Percentiles rank a stretch among this genome's conserved stretches.
phyloP scores from a whole-genome alignment of 148 eudicot genomes.

The Heliosperma pusillum region DNA sequence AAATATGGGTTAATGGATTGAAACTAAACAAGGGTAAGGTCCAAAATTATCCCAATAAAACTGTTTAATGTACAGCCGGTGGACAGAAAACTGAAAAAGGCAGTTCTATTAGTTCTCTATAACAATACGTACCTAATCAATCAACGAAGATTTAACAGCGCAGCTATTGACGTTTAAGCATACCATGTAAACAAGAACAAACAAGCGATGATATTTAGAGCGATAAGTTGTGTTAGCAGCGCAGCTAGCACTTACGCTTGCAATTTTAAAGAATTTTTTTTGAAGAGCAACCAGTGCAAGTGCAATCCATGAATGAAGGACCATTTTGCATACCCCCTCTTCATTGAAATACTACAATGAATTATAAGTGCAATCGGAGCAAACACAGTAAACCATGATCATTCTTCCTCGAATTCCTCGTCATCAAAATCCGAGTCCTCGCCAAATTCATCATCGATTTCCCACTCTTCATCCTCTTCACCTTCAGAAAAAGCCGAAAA shows the following conservation, averaged over 20 bases:
- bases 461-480: constrained; percentile 33
- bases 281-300: background rate
- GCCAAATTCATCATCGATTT: constrained; percentile 30
- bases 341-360: no score
- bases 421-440: constrained; percentile 48
- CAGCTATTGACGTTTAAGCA: no score
- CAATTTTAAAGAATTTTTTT: background rate
- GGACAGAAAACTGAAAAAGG: background rate
- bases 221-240: no score
- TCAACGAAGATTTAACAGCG: background rate
- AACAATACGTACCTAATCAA: background rate
- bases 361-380: background rate
- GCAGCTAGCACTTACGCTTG: background rate
- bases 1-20: background rate
- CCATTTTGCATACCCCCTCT: background rate
- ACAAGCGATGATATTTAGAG: background rate
- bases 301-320: background rate
- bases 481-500: constrained; percentile 50
- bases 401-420: constrained; percentile 31
- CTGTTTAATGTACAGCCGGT: constrained; percentile 1
- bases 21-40: background rate
- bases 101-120: background rate
- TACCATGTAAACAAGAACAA: background rate
- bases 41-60: constrained; percentile 1
- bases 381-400: constrained; percentile 19